These are phyloP conservation scores for Penicillium sclerotigenum DNA, from an alignment of 2,329 filamentous ascomycete species.

Conservation along the genomic window DNA sequence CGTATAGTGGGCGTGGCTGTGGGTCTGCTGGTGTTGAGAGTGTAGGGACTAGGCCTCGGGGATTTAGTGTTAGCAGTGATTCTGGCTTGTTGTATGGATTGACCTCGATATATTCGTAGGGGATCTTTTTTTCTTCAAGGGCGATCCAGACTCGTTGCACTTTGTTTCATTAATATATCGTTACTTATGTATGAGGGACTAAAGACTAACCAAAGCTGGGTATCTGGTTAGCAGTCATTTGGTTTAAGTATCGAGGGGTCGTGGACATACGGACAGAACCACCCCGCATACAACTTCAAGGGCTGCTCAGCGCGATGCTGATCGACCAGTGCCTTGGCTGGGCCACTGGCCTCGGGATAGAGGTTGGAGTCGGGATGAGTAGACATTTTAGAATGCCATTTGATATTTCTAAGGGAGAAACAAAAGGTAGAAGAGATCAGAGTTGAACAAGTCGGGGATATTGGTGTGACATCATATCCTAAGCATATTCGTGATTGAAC, in stretches of 20 bases:
- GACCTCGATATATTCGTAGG: conserved; percentile 73
- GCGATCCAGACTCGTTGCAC: conserved; percentile 71
- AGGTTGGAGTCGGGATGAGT: conserved; percentile 43
- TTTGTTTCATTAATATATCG: conserved; percentile 16
- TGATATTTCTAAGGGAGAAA: neutral
- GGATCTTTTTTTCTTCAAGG: conserved; percentile 68
- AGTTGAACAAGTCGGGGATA: neutral
- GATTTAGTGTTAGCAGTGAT: conserved; percentile 68
- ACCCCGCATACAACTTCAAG: conserved; percentile 66
- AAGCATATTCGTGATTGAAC: neutral
- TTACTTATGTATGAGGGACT: neutral
- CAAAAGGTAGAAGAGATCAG: neutral
- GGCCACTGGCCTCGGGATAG: conserved; percentile 46
- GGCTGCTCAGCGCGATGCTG: conserved; percentile 35
- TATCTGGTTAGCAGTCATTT: neutral
- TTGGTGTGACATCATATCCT: neutral
- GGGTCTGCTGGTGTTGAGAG: conserved; percentile 43
- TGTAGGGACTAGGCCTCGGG: conserved; percentile 71
- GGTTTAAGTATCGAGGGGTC: conserved; percentile 1
- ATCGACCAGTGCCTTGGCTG: conserved; percentile 39
- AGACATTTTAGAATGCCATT: conserved; percentile 17
- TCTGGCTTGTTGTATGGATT: conserved; percentile 73
- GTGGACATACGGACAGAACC: conserved; percentile 61
- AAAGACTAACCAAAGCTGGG: conserved; percentile 33
- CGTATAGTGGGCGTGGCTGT: conserved; percentile 60